Evolutionary conservation across 768 basidiomycete species (phyloP).

Genomic region (Boletus vermiculosoides): DNA sequence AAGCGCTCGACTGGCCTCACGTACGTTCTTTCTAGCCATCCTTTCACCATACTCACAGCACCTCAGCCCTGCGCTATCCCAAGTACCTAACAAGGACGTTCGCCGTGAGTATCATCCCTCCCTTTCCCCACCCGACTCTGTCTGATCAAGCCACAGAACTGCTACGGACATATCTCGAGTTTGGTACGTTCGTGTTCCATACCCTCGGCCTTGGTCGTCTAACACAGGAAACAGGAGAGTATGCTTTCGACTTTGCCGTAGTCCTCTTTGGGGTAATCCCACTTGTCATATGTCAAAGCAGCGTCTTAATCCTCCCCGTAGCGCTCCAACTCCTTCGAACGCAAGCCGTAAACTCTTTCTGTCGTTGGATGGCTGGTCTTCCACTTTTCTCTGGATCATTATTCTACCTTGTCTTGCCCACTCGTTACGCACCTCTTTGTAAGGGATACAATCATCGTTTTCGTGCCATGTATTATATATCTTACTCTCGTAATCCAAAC

Average conservation of each 20-base stretch:
- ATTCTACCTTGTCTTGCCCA: not conserved
- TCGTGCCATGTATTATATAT: slow-evolving; percentile 16
- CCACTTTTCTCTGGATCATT: not conserved
- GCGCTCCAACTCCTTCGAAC: slow-evolving; percentile 76
- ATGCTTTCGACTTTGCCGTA: slow-evolving; percentile 82
- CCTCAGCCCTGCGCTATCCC: slow-evolving; percentile 64
- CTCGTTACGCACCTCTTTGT: not conserved
- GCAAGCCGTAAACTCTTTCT: slow-evolving; percentile 27
- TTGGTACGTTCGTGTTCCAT: slow-evolving; percentile 48
- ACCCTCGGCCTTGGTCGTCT: not conserved
- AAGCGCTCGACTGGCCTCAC: slow-evolving; percentile 83
- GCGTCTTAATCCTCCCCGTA: slow-evolving; percentile 28
- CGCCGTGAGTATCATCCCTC: slow-evolving; percentile 59
- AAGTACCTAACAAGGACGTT: slow-evolving; percentile 85
- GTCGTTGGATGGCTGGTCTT: not conserved
- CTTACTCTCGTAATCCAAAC: not conserved
- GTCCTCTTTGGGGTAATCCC: slow-evolving; percentile 70
- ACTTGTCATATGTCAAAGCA: not conserved
- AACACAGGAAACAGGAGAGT: slow-evolving; percentile 57
- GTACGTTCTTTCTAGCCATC: slow-evolving; percentile 43
- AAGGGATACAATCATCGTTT: not conserved
- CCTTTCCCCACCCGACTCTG: not conserved
- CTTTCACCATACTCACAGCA: not conserved
- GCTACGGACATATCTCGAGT: slow-evolving; percentile 74
- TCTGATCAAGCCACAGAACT: slow-evolving; percentile 47